These are phyloP conservation scores for Metahyphopichia silvanorum DNA, from an alignment of 805 yeast genomes.

Conservation along the genomic window DNA sequence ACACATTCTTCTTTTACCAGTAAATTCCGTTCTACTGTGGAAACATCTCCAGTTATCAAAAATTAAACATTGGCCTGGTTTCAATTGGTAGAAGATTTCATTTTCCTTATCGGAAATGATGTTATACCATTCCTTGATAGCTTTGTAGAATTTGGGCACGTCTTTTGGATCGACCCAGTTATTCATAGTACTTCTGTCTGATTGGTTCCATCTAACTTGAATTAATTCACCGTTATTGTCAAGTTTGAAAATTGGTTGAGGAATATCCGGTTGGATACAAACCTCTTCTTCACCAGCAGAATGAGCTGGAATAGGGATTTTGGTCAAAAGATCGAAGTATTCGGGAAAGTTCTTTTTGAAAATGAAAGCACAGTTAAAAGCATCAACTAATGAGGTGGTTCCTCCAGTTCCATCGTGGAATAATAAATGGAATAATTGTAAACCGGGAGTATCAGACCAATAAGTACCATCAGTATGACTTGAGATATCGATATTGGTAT, in stretches of 20 bases:
- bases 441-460: conserved; percentile 70
- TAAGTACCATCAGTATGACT: conserved; percentile 74
- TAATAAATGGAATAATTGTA: conserved; percentile 64
- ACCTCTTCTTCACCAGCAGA: conserved; percentile 69
- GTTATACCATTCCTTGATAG: conserved; percentile 54
- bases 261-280: conserved; percentile 54
- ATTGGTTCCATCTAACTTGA: conserved; percentile 70
- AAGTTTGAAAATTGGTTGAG: conserved; percentile 58
- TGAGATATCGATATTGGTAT: conserved; percentile 62
- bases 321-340: conserved; percentile 47
- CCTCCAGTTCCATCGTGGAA: conserved; percentile 68
- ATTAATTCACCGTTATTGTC: conserved; percentile 48
- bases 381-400: conserved; percentile 63
- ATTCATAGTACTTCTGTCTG: conserved; percentile 63
- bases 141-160: conserved; percentile 52
- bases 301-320: conserved; percentile 60
- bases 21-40: conserved; percentile 64
- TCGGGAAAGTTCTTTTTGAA: conserved; percentile 47
- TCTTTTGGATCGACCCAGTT: conserved; percentile 46
- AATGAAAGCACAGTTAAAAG: conserved; percentile 55
- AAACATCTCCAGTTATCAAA: conserved; percentile 74
- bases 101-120: conserved; percentile 48
- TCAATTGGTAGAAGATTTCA: conserved; percentile 52
- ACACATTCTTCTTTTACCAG: conserved; percentile 67
- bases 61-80: conserved; percentile 63